Evolutionary conservation across 352 stramenopile species (phyloP), one percentile per base, ranked within the genome.

Genomic region (Globisporangium nagaii): DNA sequence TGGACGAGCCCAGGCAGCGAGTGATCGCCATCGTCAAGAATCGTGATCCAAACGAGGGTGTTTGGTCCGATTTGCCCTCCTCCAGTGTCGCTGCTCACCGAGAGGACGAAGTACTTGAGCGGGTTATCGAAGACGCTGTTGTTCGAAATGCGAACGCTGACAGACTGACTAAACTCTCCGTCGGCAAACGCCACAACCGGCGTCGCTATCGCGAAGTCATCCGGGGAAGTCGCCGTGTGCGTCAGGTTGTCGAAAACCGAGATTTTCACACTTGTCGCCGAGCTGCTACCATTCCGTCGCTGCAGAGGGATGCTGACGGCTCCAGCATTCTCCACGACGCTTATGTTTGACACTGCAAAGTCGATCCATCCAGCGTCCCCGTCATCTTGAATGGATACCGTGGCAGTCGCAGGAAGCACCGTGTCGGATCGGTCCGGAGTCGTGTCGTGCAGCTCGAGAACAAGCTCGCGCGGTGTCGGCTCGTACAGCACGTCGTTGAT

Each of bases 311-410:
- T 53, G 2, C 36, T 47, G 2, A 85, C 4, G 0, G 56, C 44
- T 1, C 48, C 45, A 1, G 42, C 55, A 17, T 61, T 66, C 48
- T 88, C 78, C 9, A 43, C 20, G 1, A 79, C 62, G 0, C 17
- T 53, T 1, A 73, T 20, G 1, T 61, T 44, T 1, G 30, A 34
- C 4, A 40, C 35, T 4, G 25, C 56, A 62, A 88, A 88, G 4
- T 66, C 66, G 31, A 88, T 71, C 41, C 28, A 59, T 3, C 78
- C 78, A 22, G 72, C 75, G 42, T 88, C 78, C 0, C 73, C 78
- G 20, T 86, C 78, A 43, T 88, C 78, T 1, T 46, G 8, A 41
- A 88, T 80, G 2, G 56, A 66, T 10, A 85, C 61, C 15, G 52
- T 61, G 5, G 54, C 49, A 1, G n/a, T 58, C 17, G 40, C 56